phyloP scores from a whole-genome alignment of 2,329 filamentous ascomycete species.

The Diaporthe sp. region DNA sequence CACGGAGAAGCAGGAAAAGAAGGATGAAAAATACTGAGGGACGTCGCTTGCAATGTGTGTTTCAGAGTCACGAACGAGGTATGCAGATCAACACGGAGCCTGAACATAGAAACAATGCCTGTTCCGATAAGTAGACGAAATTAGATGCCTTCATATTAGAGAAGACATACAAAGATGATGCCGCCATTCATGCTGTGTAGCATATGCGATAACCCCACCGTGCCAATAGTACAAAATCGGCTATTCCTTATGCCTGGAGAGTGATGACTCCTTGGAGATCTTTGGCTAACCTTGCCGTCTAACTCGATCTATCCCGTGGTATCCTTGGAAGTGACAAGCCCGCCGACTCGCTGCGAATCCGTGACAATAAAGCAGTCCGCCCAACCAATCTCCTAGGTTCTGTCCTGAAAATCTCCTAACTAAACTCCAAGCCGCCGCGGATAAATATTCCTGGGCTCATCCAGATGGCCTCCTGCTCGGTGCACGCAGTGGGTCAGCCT shows the following conservation, averaged over 20 bases:
- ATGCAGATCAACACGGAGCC: not conserved
- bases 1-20: slow-evolving; percentile 14
- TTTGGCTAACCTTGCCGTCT: slow-evolving; percentile 26
- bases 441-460: not conserved
- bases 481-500: not conserved
- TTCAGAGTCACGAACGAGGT: not conserved
- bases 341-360: slow-evolving; percentile 15
- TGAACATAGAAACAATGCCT: not conserved
- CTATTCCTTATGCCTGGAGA: not conserved
- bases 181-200: not conserved
- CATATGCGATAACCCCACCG: not conserved
- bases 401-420: not conserved
- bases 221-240: not conserved
- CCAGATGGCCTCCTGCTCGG: not conserved
- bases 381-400: not conserved
- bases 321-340: slow-evolving; percentile 31
- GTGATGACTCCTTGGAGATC: not conserved
- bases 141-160: not conserved
- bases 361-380: slow-evolving; percentile 13
- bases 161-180: not conserved
- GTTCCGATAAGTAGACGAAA: not conserved
- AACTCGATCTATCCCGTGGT: slow-evolving; percentile 40
- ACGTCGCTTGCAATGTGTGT: not conserved
- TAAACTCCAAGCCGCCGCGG: not conserved
- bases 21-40: not conserved